A percentile compares a stretch with the other conserved stretches of the same genome.
Conservation (phyloP, 225 moss, liverwort and hornwort species). For the Pseudoscleropodium purum region DNA sequence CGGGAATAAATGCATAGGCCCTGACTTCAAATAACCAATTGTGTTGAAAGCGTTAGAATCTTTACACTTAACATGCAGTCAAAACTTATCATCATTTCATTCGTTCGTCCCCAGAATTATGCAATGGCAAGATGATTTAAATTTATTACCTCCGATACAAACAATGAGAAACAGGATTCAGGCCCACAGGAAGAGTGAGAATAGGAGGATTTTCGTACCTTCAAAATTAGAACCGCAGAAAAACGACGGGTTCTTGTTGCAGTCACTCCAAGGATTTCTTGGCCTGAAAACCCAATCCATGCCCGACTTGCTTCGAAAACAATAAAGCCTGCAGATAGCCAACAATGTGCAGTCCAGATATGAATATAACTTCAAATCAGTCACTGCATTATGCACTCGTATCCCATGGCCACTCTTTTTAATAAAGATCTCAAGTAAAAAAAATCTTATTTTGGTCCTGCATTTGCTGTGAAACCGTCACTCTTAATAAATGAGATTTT, state of each 20-base stretch:
- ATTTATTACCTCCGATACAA: background rate
- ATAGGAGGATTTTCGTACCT: slow-evolving; percentile 15
- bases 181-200: background rate
- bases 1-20: background rate
- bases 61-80: background rate
- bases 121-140: background rate
- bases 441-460: background rate
- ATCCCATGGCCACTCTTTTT: no score
- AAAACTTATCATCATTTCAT: background rate
- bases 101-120: background rate
- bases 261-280: slow-evolving; percentile 60
- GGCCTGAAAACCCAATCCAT: slow-evolving; percentile 23
- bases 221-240: slow-evolving; percentile 70
- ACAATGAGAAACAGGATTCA: background rate
- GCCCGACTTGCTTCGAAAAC: background rate
- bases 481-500: no score
- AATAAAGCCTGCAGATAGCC: background rate
- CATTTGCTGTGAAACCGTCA: background rate
- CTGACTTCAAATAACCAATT: background rate
- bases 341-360: background rate
- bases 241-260: slow-evolving; percentile 57
- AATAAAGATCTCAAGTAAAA: background rate
- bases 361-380: background rate
- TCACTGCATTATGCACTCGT: background rate
- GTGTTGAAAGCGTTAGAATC: no score